phyloP scores from a whole-genome alignment of 495 filamentous ascomycete species.

The Friedmanniomyces simplex region DNA sequence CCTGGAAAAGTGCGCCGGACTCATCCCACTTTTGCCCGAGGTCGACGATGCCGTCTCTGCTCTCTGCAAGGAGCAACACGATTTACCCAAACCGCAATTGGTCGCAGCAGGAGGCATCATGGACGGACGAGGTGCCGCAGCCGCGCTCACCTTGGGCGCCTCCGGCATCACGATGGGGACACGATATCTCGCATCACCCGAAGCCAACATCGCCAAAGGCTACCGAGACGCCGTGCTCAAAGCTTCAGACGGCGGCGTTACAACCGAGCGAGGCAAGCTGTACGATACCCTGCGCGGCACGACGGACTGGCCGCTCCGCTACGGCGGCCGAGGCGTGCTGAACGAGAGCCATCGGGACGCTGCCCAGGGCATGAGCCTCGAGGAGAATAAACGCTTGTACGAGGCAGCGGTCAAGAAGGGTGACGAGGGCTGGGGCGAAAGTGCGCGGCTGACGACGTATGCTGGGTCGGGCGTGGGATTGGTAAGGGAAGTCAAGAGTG shows the following conservation, averaged over 20 bases:
- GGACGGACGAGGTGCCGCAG: constrained; percentile 57
- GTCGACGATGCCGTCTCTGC: constrained; percentile 43
- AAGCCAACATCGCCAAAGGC: constrained; percentile 50
- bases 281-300: constrained; percentile 65
- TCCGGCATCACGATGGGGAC: constrained; percentile 61
- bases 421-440: constrained; percentile 44
- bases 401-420: constrained; percentile 42
- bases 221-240: constrained; percentile 52
- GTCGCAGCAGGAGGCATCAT: constrained; percentile 66
- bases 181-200: constrained; percentile 54
- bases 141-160: constrained; percentile 57
- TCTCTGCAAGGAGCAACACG: not conserved
- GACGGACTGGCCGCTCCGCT: constrained; percentile 54
- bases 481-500: constrained; percentile 37
- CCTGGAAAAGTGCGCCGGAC: constrained; percentile 45
- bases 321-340: constrained; percentile 50
- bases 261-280: constrained; percentile 54
- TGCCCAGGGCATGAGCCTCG: constrained; percentile 43
- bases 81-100: constrained; percentile 36
- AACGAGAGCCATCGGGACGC: constrained; percentile 54
- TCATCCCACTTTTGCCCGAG: constrained; percentile 50
- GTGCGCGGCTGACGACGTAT: constrained; percentile 60
- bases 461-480: constrained; percentile 48
- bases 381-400: constrained; percentile 51
- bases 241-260: constrained; percentile 51